A percentile compares a stretch with the other conserved stretches of the same genome.
Evolutionary conservation across 208 protist genomes (phyloP).

Genomic region (Wallacemonas sp.): DNA sequence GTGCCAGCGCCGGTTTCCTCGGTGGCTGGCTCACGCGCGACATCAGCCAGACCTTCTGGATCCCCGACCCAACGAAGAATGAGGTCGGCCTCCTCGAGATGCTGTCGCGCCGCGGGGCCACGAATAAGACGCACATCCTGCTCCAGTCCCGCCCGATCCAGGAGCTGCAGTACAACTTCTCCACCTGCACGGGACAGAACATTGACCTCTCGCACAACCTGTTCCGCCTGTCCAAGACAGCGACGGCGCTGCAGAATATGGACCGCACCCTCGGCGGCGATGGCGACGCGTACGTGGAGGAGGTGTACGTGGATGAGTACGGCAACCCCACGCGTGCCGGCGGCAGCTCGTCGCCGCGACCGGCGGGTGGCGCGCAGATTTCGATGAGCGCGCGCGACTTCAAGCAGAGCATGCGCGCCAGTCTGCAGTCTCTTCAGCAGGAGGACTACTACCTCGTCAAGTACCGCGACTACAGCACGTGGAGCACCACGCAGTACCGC

Average conservation of each 20-base stretch:
- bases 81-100: slow-evolving; percentile 74
- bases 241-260: slow-evolving; percentile 75
- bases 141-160: slow-evolving; percentile 67
- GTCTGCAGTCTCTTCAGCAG: slow-evolving; percentile 67
- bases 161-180: slow-evolving; percentile 82
- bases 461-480: slow-evolving; percentile 84
- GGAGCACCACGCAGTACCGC: slow-evolving; percentile 59
- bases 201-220: slow-evolving; percentile 79
- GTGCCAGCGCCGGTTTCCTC: slow-evolving; percentile 4
- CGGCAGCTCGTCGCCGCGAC: slow-evolving; percentile 9
- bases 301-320: slow-evolving; percentile 21
- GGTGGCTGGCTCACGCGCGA: slow-evolving; percentile 35
- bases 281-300: slow-evolving; percentile 25
- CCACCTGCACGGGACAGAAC: slow-evolving; percentile 65
- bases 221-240: slow-evolving; percentile 79
- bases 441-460: slow-evolving; percentile 86
- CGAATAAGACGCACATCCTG: slow-evolving; percentile 58
- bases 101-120: slow-evolving; percentile 49
- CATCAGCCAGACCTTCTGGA: slow-evolving; percentile 65
- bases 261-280: slow-evolving; percentile 48
- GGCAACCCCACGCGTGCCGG: slow-evolving; percentile 8
- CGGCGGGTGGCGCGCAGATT: slow-evolving; percentile 18
- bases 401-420: slow-evolving; percentile 53
- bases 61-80: slow-evolving; percentile 50
- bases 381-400: slow-evolving; percentile 54